Percentiles rank a stretch among this genome's conserved stretches.
Conservation (phyloP, 2,329 filamentous ascomycete species). For the Leptographium radiaticola region DNA sequence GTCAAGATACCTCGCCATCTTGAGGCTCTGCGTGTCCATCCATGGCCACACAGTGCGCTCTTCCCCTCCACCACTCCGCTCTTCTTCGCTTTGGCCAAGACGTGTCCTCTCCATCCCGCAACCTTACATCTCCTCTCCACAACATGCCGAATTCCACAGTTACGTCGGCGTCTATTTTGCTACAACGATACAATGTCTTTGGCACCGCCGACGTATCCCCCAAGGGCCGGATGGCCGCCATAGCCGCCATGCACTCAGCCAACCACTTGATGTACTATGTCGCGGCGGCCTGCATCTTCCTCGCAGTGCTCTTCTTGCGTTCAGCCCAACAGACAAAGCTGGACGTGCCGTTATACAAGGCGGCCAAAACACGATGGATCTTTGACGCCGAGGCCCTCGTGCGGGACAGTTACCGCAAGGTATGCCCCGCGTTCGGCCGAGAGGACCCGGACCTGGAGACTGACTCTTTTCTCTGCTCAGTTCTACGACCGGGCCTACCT, state of each 20-base stretch:
- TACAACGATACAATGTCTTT: slow-evolving; percentile 11
- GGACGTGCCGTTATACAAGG: slow-evolving; percentile 32
- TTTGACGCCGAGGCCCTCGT: slow-evolving; percentile 34
- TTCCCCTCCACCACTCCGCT: neutral
- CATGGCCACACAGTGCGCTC: neutral
- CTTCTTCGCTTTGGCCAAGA: no score
- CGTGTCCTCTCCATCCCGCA: neutral
- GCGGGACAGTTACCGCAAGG: slow-evolving; percentile 35
- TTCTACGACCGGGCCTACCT: slow-evolving; percentile 37
- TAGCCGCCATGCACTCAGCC: slow-evolving; percentile 9
- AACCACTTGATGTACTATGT: slow-evolving; percentile 27
- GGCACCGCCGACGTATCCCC: slow-evolving; percentile 14
- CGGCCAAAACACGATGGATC: slow-evolving; percentile 35
- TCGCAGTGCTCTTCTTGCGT: slow-evolving; percentile 27
- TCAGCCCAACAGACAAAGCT: slow-evolving; percentile 17
- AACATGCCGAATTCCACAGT: slow-evolving; percentile 13
- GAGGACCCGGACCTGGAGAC: no score
- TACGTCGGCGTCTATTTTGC: slow-evolving; percentile 7
- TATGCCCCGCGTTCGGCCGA: slow-evolving; percentile 8
- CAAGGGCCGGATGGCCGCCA: slow-evolving; percentile 15
- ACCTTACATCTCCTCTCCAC: neutral
- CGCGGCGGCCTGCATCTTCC: slow-evolving; percentile 21
- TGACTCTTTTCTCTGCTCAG: slow-evolving; percentile 14
- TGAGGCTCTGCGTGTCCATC: no score
- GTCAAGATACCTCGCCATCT: no score